Evolutionary conservation across 2,329 filamentous ascomycete species (phyloP), one percentile per base, ranked within the genome.

Genomic region (Neurospora sp.): DNA sequence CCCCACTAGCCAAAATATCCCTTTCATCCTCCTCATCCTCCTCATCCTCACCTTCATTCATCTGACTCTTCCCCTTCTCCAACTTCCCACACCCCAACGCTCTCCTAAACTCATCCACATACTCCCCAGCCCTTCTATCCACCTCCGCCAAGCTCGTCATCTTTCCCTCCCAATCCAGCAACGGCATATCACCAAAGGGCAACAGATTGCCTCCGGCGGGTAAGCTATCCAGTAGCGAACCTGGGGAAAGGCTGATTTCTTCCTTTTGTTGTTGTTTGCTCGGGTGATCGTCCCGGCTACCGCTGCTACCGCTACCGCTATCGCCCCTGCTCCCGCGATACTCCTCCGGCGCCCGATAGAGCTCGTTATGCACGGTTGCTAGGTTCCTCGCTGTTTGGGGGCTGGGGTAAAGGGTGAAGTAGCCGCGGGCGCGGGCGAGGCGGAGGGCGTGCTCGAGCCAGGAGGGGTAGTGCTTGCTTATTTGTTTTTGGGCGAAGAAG

Each of bases 381-480:
- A 97, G 81, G 4, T 87, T 82, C 28, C 75, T 82, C 46, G 77
- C 84, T 67, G 78, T 85, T 72, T 81, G 79, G 23, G 87, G 83
- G 43, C 89, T 87, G 0, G 95, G 95, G 76, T 97, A 97, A 0
- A 97, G 80, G 68, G 92, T 89, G 74, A 87, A 89, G 80, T 96
- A 97, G 13, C 91, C 92, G 38, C 92, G 87, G 3, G 89, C 87
- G 13, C 91, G 88, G 73, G 92, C 91, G 17, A 97, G 85, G 76
- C 93, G 90, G 43, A 96, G 83, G 70, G 92, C 83, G 74, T 93
- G 90, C 79, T 96, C 91, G 70, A 93, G 84, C 90, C 93, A 96
- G 0, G 91, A 85, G 0, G 93, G 92, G 68, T 90, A 88, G 11
- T 83, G 86, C 73, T 89, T 89, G 67, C 89, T 88, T n/a, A 93